Conservation (phyloP, 139 green algal species). For the Chlorella sp. region DNA sequence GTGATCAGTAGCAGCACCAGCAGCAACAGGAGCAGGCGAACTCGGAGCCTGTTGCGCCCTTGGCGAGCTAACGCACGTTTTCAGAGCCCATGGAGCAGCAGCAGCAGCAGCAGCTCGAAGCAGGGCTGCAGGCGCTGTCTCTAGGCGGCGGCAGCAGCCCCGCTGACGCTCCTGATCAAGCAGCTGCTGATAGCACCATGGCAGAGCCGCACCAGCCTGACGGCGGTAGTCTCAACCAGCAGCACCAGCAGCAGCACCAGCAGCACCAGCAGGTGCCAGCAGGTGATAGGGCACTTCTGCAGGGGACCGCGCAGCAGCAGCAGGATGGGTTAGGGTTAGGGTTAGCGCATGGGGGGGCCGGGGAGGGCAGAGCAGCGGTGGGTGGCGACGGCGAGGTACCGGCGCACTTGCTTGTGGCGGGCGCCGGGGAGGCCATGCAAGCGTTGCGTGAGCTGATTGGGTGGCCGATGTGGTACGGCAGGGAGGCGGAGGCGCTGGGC, state of each 20-base stretch:
- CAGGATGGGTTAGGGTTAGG: not conserved
- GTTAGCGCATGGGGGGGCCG: not conserved
- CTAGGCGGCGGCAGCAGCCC: not conserved
- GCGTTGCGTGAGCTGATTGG: constrained; percentile 58
- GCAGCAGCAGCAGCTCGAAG: no score
- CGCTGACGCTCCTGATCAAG: no score
- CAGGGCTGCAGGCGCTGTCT: not conserved
- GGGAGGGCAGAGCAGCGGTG: no score
- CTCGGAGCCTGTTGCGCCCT: not conserved
- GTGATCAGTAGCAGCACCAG: not conserved
- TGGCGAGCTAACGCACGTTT: no score
- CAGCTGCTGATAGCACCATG: no score
- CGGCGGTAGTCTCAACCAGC: no score
- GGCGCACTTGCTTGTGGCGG: not conserved
- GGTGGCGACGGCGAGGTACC: no score
- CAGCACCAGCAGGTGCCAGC: not conserved
- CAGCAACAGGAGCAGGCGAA: not conserved
- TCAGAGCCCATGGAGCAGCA: no score
- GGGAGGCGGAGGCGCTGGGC: constrained; percentile 41
- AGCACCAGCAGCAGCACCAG: no score
- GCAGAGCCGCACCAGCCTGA: no score
- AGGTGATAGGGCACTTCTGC: no score
- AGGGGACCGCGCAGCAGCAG: no score
- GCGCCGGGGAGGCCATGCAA: not conserved
- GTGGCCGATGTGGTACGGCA: constrained; percentile 51